Evolutionary conservation across 441 rosid species (phyloP).

Genomic region (Jatropha multifida): DNA sequence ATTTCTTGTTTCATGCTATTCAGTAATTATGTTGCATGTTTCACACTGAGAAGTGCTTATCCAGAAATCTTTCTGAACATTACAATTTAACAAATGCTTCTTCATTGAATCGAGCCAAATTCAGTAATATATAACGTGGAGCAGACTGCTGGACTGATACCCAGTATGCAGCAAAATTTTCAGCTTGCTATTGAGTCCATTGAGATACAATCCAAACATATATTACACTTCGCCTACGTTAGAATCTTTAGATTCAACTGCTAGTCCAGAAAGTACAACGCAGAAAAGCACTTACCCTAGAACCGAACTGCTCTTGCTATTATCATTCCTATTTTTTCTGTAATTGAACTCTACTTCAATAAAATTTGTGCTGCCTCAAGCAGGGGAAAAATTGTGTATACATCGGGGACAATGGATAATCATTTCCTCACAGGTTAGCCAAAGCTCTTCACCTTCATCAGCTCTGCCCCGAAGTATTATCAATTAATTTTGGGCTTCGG

Average conservation of each 20-base stretch:
- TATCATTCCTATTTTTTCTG: conserved; percentile 21
- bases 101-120: no score
- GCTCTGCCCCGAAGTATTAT: conserved; percentile 21
- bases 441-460: conserved; percentile 10
- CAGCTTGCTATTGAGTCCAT: neutral
- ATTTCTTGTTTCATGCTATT: no score
- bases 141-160: no score
- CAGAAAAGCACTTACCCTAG: no score
- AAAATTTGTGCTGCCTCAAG: conserved; percentile 10
- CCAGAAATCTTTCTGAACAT: no score
- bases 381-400: conserved; percentile 7
- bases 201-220: neutral
- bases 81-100: no score
- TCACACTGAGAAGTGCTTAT: no score
- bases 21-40: no score
- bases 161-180: neutral
- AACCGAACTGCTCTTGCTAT: neutral
- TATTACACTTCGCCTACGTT: neutral
- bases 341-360: conserved; percentile 6
- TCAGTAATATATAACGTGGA: no score
- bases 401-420: conserved; percentile 6
- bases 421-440: conserved; percentile 8
- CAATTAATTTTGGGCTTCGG: conserved; percentile 94
- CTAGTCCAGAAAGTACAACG: neutral
- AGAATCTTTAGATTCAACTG: neutral